Evolutionary conservation across 257 asterid species (phyloP).

Genomic region (Plantago major): DNA sequence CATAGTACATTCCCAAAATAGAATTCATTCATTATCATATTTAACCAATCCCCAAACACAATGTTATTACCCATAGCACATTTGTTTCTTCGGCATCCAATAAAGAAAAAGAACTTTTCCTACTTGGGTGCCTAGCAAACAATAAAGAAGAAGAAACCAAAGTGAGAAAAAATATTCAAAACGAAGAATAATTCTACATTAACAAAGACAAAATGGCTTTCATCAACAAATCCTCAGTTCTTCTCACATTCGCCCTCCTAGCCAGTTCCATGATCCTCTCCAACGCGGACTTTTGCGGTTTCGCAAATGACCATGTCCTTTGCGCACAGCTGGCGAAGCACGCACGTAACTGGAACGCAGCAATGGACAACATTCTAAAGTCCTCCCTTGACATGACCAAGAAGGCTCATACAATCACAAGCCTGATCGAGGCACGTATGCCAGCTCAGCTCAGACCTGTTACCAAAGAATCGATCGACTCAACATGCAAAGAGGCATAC

Average conservation of each 20-base stretch:
- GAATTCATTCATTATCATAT: no score
- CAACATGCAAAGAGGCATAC: constrained; percentile 4
- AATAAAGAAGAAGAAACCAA: no score
- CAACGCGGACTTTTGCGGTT: not conserved
- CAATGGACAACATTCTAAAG: constrained; percentile 12
- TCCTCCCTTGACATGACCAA: constrained; percentile 4
- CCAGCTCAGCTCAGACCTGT: not conserved
- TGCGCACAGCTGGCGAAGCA: constrained; percentile 1
- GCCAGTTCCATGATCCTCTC: not conserved
- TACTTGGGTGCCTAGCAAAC: no score
- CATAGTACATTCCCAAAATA: no score
- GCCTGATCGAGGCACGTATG: not conserved
- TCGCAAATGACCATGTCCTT: constrained; percentile 5
- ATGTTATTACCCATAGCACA: no score
- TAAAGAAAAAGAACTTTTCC: no score
- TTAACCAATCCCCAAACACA: no score
- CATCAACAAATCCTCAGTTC: constrained; percentile 5
- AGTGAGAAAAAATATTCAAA: no score
- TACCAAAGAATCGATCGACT: constrained; percentile 15
- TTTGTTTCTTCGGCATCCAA: no score
- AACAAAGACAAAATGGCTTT: constrained; percentile 1
- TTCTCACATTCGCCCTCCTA: constrained; percentile 7
- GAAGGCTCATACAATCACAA: not conserved
- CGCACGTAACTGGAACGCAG: constrained; percentile 2
- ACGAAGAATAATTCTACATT: no score